Evolutionary conservation across 1,139 yeast species (phyloP).

Genomic region (Scheffersomyces illinoinensis): DNA sequence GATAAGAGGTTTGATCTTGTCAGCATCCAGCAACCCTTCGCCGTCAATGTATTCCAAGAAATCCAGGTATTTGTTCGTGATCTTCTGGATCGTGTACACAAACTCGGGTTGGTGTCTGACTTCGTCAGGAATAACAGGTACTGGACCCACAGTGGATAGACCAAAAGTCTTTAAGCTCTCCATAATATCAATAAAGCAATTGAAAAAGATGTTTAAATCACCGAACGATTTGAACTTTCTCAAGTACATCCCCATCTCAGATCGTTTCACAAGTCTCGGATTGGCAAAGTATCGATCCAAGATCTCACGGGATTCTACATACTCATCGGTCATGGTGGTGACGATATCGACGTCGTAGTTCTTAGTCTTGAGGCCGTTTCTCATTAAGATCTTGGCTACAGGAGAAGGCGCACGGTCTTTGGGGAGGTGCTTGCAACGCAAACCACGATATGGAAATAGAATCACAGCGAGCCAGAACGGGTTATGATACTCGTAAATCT

Average conservation of each 20-base stretch:
- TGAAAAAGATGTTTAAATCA: slow-evolving; percentile 40
- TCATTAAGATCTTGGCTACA: slow-evolving; percentile 45
- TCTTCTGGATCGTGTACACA: slow-evolving; percentile 2
- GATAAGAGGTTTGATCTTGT: slow-evolving; percentile 51
- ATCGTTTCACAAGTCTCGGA: slow-evolving; percentile 39
- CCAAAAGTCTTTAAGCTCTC: slow-evolving; percentile 6
- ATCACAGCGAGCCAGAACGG: slow-evolving; percentile 51
- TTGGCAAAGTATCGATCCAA: slow-evolving; percentile 19
- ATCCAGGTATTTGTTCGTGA: slow-evolving; percentile 27
- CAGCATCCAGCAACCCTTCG: slow-evolving; percentile 39
- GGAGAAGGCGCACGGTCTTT: slow-evolving; percentile 27
- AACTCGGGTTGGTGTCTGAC: slow-evolving; percentile 8
- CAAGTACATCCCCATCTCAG: slow-evolving; percentile 62
- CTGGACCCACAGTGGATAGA: slow-evolving; percentile 7
- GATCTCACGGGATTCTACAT: slow-evolving; percentile 13
- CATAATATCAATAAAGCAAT: slow-evolving; percentile 32
- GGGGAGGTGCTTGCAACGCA: slow-evolving; percentile 38
- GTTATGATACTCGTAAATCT: slow-evolving; percentile 16
- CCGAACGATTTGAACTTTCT: slow-evolving; percentile 56
- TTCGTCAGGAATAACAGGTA: slow-evolving; percentile 3
- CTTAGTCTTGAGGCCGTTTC: slow-evolving; percentile 73
- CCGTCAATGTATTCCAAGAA: slow-evolving; percentile 28
- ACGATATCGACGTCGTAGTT: slow-evolving; percentile 55
- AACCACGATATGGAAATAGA: slow-evolving; percentile 49
- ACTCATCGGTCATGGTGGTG: slow-evolving; percentile 32